Evolutionary conservation across 768 basidiomycete species (phyloP).

Genomic region (Leucocoprinus leucothites): DNA sequence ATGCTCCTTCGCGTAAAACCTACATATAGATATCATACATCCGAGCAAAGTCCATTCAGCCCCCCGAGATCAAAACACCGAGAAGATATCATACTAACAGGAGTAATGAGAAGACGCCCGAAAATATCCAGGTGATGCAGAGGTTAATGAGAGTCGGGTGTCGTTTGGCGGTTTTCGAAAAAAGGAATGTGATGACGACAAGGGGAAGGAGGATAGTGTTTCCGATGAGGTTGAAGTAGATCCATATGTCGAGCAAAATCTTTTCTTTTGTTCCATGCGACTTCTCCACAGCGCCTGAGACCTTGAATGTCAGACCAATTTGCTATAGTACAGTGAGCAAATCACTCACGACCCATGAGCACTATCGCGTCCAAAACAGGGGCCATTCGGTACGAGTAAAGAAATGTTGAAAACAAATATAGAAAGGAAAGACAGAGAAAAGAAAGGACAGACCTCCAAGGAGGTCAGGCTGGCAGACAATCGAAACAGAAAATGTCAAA

Average conservation of each 20-base stretch:
- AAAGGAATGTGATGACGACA: constrained; percentile 41
- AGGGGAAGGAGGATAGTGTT: constrained; percentile 43
- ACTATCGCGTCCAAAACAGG: not conserved
- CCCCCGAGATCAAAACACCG: no score
- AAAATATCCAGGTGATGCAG: constrained; percentile 45
- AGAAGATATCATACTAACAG: no score
- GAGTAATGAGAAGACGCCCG: constrained; percentile 38
- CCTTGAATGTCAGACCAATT: not conserved
- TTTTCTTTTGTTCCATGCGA: constrained; percentile 12
- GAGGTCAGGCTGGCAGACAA: constrained; percentile 19
- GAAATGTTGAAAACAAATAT: not conserved
- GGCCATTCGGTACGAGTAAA: not conserved
- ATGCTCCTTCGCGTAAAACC: constrained; percentile 38
- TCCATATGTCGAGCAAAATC: constrained; percentile 34
- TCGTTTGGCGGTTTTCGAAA: constrained; percentile 33
- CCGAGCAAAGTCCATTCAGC: no score
- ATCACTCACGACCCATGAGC: not conserved
- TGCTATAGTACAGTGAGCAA: not conserved
- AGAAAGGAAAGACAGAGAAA: constrained; percentile 1
- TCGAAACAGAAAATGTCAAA: not conserved
- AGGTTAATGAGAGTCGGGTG: constrained; percentile 45
- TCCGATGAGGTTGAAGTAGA: constrained; percentile 42
- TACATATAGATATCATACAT: constrained; percentile 6
- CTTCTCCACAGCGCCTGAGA: not conserved
- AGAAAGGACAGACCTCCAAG: constrained; percentile 15